Evolutionary conservation across 78 protist species (phyloP).

Genomic region (Neovahlkampfia damariscottae): DNA sequence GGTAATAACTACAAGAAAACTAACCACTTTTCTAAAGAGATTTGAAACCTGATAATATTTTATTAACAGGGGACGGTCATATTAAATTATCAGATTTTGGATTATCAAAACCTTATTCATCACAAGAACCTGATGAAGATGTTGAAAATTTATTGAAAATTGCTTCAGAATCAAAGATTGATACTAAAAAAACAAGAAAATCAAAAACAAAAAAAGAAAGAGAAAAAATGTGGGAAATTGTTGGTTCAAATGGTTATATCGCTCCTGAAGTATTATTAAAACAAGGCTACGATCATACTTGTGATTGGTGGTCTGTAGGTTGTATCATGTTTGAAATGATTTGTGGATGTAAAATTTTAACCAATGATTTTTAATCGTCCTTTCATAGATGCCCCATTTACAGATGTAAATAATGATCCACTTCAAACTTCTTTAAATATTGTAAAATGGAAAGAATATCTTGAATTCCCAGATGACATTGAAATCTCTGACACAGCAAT

Average conservation of each 20-base stretch:
- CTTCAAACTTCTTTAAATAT: conserved; percentile 58
- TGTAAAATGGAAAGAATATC: conserved; percentile 35
- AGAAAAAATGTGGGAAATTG: conserved; percentile 37
- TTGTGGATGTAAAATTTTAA: conserved; percentile 69
- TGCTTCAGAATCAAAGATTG: conserved; percentile 16
- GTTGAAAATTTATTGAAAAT: conserved; percentile 37
- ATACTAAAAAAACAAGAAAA: conserved; percentile 30
- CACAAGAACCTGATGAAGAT: conserved; percentile 30
- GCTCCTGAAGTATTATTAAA: conserved; percentile 80
- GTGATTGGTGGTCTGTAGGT: conserved; percentile 88
- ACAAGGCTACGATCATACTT: conserved; percentile 65
- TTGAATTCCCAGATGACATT: conserved; percentile 51
- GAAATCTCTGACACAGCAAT: conserved; percentile 37
- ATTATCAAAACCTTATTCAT: conserved; percentile 49
- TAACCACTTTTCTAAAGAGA: conserved; percentile 29
- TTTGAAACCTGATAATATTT: conserved; percentile 58
- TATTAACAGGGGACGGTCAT: conserved; percentile 33
- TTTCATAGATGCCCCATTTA: too few species aligned
- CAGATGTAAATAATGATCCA: conserved; percentile 18
- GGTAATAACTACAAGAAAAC: too few species aligned
- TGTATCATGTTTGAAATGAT: conserved; percentile 70
- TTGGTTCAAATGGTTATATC: conserved; percentile 81
- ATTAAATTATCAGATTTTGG: conserved; percentile 82
- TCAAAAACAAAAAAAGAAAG: conserved; percentile 53
- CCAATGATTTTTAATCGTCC: too few species aligned